Base-by-base conservation (phyloP, 306 rosid genomes). In the Cucurbita maxima region DNA sequence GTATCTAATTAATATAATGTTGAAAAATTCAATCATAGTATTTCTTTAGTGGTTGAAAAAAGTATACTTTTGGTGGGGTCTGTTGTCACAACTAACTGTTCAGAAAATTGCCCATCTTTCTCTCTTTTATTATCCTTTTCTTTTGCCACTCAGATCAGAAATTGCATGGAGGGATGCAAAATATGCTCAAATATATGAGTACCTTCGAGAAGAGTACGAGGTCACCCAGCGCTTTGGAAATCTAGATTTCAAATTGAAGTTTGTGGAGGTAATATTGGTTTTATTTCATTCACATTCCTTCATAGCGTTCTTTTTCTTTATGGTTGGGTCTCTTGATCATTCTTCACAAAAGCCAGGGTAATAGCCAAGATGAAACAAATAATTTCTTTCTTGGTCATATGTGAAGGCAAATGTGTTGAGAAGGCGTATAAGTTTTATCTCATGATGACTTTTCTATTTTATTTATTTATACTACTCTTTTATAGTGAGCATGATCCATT, bases 131-230 rank as follows among this genome's bases (percentile, higher is more conserved):
- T 19, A 44, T 73, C 59, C 67, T 41, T 43, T 80, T 54, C 36
- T 79, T 79, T n/a, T 44, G 38, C 72, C 72, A 44, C 54, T 73
- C 91, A 91, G 99, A 79, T 94, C 97, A n/a, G 99, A 94, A 47
- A 94, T 94, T 75, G 99, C 99, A 40, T 94, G 99, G 99, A 94
- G 90, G 85, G 96, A 94, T 84, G 99, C 99, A 61, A 94, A 94
- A 82, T 94, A 87, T 85, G 96, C 97, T 80, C 97, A 94, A 86
- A 94, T 94, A 82, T 88, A 96, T 91, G 99, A 94, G 80, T 94
- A 86, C 80, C 99, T 94, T 47, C 83, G 96, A 52, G 99, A 89
- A 59, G 99, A 94, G 84, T 94, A 90, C 71, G 99, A 94, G 72
- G 76, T 94, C 60, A 94, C 96, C 37, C 97, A 90, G 79, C 84